Percentiles rank a stretch among this genome's conserved stretches.
These are phyloP conservation scores for Beauveria sp. DNA, from an alignment of 2,329 filamentous ascomycete species.

Conservation along the genomic window DNA sequence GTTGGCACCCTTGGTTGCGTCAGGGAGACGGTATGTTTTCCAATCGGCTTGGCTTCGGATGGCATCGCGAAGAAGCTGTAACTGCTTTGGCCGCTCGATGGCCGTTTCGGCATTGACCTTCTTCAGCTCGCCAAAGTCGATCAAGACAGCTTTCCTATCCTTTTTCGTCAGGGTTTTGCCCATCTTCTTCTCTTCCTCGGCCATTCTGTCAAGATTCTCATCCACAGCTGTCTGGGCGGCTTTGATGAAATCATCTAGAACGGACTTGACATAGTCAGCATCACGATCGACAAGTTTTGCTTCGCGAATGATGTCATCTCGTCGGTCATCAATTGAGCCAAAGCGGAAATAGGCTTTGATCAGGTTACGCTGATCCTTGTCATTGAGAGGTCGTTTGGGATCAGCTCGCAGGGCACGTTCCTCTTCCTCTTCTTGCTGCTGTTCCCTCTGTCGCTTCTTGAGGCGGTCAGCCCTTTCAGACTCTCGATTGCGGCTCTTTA, in stretches of 20 bases:
- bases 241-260: constrained; percentile 66
- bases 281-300: constrained; percentile 80
- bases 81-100: constrained; percentile 80
- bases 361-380: constrained; percentile 88
- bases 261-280: constrained; percentile 65
- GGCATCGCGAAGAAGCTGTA: constrained; percentile 73
- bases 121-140: constrained; percentile 88
- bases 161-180: constrained; percentile 89
- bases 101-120: constrained; percentile 95
- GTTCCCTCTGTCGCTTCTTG: constrained; percentile 59
- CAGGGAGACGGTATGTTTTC: constrained; percentile 74
- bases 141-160: constrained; percentile 92
- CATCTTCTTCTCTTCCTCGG: constrained; percentile 72
- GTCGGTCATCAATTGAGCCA: constrained; percentile 80
- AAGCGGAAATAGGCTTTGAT: constrained; percentile 86
- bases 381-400: constrained; percentile 79
- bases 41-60: constrained; percentile 61
- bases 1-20: constrained; percentile 84
- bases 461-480: constrained; percentile 58
- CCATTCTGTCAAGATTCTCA: constrained; percentile 61
- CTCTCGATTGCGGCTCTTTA: constrained; percentile 49
- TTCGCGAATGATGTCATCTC: constrained; percentile 79
- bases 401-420: constrained; percentile 68
- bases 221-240: constrained; percentile 52
- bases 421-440: constrained; percentile 62